phyloP scores from a whole-genome alignment of 1,284 basidiomycete species.

The Takashimella koratensis region DNA sequence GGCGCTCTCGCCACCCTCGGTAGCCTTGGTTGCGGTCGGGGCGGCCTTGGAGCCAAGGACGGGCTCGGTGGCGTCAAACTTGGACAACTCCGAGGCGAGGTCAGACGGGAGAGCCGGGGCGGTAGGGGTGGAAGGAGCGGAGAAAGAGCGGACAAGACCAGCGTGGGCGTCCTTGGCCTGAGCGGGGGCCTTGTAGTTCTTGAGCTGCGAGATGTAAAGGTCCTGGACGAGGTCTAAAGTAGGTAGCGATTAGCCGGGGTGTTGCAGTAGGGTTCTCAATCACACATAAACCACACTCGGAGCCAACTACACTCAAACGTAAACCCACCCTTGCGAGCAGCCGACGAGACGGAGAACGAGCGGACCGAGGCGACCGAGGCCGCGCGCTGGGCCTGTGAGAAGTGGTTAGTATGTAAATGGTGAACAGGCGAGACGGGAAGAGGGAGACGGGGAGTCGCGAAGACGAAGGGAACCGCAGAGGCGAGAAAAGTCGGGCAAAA shows the following conservation, averaged over 20 bases:
- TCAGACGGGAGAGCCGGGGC: conserved; percentile 69
- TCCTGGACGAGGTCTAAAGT: conserved; percentile 83
- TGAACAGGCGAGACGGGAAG: not conserved
- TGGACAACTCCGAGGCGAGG: conserved; percentile 73
- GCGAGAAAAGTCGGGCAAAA: not conserved
- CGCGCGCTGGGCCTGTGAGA: conserved; percentile 31
- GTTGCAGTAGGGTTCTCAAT: not conserved
- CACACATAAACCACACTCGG: not conserved
- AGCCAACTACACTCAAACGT: not conserved
- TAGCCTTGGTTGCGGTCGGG: conserved; percentile 38
- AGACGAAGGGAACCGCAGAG: not conserved
- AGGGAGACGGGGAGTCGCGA: not conserved
- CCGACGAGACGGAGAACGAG: conserved; percentile 62
- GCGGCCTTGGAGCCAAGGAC: conserved; percentile 52
- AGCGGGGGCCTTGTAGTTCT: conserved; percentile 69
- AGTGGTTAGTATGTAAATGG: not conserved
- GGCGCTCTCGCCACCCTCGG: conserved; percentile 53
- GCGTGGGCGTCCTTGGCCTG: conserved; percentile 81
- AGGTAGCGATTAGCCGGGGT: not conserved
- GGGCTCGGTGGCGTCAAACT: conserved; percentile 75
- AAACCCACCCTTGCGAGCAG: conserved; percentile 64
- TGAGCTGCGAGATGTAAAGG: conserved; percentile 84
- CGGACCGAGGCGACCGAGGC: conserved; percentile 36
- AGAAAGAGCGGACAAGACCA: conserved; percentile 70
- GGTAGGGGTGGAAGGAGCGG: conserved; percentile 63